Percentiles rank a stretch among this genome's conserved stretches.
Conservation (phyloP, 1,284 basidiomycete genomes). For the Pascua guehoae region DNA sequence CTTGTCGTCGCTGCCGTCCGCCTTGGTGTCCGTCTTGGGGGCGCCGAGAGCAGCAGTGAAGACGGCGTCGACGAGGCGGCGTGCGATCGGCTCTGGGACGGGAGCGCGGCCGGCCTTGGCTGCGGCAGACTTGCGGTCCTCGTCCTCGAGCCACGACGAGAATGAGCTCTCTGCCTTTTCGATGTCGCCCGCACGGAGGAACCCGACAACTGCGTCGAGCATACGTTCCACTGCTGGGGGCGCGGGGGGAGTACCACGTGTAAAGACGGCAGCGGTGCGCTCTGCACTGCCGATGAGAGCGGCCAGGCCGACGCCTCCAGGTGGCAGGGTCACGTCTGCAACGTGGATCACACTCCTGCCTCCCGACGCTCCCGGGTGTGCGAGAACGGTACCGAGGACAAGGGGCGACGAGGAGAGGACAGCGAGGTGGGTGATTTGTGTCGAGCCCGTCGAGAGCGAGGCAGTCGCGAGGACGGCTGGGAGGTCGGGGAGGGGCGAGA, state of each 20-base stretch:
- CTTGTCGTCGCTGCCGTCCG: too few species aligned
- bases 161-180: slow-evolving; percentile 16
- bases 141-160: slow-evolving; percentile 14
- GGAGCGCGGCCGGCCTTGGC: background rate
- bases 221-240: slow-evolving; percentile 1
- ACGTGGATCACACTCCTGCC: slow-evolving; percentile 37
- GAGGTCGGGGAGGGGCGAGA: slow-evolving; percentile 25
- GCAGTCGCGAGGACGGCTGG: slow-evolving; percentile 28
- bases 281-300: slow-evolving; percentile 30
- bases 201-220: slow-evolving; percentile 6
- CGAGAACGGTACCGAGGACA: slow-evolving; percentile 20
- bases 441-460: slow-evolving; percentile 20
- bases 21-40: background rate
- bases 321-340: slow-evolving; percentile 32
- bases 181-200: slow-evolving; percentile 9
- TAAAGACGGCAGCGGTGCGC: slow-evolving; percentile 23
- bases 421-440: slow-evolving; percentile 26
- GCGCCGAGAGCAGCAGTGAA: slow-evolving; percentile 24
- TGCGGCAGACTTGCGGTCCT: slow-evolving; percentile 8
- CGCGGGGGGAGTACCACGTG: background rate
- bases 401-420: slow-evolving; percentile 20
- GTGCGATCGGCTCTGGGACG: slow-evolving; percentile 7
- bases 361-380: slow-evolving; percentile 3
- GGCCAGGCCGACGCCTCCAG: slow-evolving; percentile 36
- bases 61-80: slow-evolving; percentile 17